Evolutionary conservation across 176 grass and related monocot species (phyloP).

Genomic region (Luzula sylvatica): DNA sequence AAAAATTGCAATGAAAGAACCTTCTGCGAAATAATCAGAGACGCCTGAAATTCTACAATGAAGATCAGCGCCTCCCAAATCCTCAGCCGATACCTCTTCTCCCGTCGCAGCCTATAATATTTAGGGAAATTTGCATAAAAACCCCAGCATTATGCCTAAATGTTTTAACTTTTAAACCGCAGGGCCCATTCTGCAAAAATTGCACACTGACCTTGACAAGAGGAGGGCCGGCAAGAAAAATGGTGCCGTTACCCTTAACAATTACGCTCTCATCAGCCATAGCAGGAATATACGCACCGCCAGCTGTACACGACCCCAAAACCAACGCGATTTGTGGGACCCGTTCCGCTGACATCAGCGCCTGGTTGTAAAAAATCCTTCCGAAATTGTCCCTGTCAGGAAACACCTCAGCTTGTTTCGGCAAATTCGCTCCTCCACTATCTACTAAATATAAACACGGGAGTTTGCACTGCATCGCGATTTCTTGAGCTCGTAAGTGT

Average conservation of each 20-base stretch:
- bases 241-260: neutral
- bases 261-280: neutral
- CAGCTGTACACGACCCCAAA: slow-evolving; percentile 96
- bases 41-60: slow-evolving; percentile 98
- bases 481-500: slow-evolving; percentile 85
- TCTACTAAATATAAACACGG: slow-evolving; percentile 96
- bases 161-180: neutral
- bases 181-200: neutral
- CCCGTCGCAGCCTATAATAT: slow-evolving; percentile 87
- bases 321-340: slow-evolving; percentile 94
- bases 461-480: slow-evolving; percentile 78
- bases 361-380: slow-evolving; percentile 97
- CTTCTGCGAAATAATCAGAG: slow-evolving; percentile 91
- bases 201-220: neutral
- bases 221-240: neutral
- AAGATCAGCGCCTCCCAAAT: slow-evolving; percentile 91
- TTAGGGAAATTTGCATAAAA: slow-evolving; percentile 1
- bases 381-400: slow-evolving; percentile 97
- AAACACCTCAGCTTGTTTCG: slow-evolving; percentile 92
- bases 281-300: neutral
- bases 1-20: slow-evolving; percentile 26
- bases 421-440: slow-evolving; percentile 92
- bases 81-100: slow-evolving; percentile 92
- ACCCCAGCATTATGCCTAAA: slow-evolving; percentile 27
- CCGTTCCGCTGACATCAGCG: slow-evolving; percentile 81